Base-by-base conservation (phyloP, 768 basidiomycete genomes). In the Chlorophyllum brunneum region DNA sequence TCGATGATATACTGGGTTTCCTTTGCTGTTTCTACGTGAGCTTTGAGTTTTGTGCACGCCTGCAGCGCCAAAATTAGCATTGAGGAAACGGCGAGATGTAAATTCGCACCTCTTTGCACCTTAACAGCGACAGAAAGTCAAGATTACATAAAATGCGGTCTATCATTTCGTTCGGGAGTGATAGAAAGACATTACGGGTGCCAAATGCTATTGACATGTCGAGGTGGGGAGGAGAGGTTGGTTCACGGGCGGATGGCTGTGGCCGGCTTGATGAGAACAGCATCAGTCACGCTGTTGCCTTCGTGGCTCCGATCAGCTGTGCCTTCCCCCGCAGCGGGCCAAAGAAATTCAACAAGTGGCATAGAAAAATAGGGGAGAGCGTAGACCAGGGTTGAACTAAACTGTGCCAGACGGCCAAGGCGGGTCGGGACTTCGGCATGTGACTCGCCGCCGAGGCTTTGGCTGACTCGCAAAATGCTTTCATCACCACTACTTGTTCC, bases 1-100 rank as follows among this genome's bases (percentile, higher is more conserved):
- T 80, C 75, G 41, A 80, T 71, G 15, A 54, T 63, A 42, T 76
- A 75, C 54, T 73, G 73, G 39, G 75, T 66, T 5, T 52, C 55
- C 4, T 71, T 63, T 20, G 66, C 69, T 18, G 58, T 46, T 18
- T 57, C 63, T 11, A 75, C 58, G 2, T 61, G 27, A 8, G 55
- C 43, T 30, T 56, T 59, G 40, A 77, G 58, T 16, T 60, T 58
- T 38, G 46, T 67, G 52, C 68, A 75, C 24, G 70, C 66, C 75
- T 68, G 36, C 20, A 30, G 11, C 24, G 15, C 24, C 4, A 30
- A 18, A 51, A 29, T 7, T 7, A 20, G n/a, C 29, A 13, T 20
- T 29, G 30, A 10, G 30, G 8, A 30, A 18, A 30, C 16, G 11
- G 10, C 2, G 18, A 18, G 10, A 27, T 15, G 16, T 24, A 23